Percentiles rank a stretch among this genome's conserved stretches.
Evolutionary conservation across 192 early-diverging fungal species (phyloP).

Genomic region (Coemansia javaensis): DNA sequence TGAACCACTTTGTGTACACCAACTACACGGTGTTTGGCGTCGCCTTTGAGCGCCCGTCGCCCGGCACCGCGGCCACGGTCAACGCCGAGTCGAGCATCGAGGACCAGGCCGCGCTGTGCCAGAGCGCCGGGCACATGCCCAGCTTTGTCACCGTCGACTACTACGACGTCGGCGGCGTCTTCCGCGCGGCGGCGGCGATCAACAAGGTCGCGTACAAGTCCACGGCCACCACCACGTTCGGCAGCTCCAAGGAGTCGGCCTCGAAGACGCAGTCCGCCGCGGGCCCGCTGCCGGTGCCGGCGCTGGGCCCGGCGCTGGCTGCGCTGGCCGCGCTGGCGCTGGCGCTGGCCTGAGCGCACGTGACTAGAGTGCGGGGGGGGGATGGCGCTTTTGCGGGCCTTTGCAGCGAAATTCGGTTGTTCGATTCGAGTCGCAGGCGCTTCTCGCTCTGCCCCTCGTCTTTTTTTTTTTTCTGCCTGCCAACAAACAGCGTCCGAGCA

Average conservation of each 20-base stretch:
- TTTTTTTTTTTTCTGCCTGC: too few relatives aligned
- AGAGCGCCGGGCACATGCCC: slow-evolving; percentile 40
- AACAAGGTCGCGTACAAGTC: slow-evolving; percentile 49
- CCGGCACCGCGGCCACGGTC: slow-evolving; percentile 47
- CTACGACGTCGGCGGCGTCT: slow-evolving; percentile 58
- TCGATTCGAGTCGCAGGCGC: too few relatives aligned
- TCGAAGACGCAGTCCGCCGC: background rate
- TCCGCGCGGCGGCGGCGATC: slow-evolving; percentile 51
- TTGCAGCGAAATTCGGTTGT: too few relatives aligned
- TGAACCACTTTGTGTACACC: slow-evolving; percentile 72
- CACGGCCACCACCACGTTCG: slow-evolving; percentile 16
- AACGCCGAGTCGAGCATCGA: slow-evolving; percentile 53
- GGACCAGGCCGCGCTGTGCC: slow-evolving; percentile 56
- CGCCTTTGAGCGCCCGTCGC: slow-evolving; percentile 52
- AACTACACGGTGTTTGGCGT: slow-evolving; percentile 25
- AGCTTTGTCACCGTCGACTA: slow-evolving; percentile 74
- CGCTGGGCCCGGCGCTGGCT: background rate
- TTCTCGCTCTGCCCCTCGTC: too few relatives aligned
- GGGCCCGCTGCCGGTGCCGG: background rate
- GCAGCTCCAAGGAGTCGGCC: background rate
- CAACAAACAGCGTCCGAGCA: too few relatives aligned
- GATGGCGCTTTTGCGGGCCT: too few relatives aligned
- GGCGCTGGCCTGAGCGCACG: too few relatives aligned
- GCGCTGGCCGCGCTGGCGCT: too few relatives aligned
- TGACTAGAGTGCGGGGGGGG: too few relatives aligned